Percentiles rank a stretch among this genome's conserved stretches.
Conservation (phyloP, 169 alveolate species). For the Eimeria brunetti region DNA sequence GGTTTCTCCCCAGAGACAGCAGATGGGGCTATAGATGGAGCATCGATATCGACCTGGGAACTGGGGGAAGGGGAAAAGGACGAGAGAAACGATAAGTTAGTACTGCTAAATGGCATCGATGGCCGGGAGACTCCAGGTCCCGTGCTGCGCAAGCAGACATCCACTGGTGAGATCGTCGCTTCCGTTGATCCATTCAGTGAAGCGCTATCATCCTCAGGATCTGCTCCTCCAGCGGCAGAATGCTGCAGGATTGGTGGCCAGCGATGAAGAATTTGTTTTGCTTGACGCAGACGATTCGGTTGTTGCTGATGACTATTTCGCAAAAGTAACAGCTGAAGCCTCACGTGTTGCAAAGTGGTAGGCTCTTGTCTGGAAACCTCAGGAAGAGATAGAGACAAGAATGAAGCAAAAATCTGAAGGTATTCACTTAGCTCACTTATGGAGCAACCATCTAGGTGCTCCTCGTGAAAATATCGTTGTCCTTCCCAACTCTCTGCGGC, state of each 20-base stretch:
- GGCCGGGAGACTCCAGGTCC: conserved; percentile 17
- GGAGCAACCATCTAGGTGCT: conserved; percentile 37
- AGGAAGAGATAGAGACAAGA: conserved; percentile 39
- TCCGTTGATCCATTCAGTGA: neutral
- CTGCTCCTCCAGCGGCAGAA: conserved; percentile 4
- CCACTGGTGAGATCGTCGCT: conserved; percentile 5
- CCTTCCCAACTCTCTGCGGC: conserved; percentile 63
- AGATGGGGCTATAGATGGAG: neutral
- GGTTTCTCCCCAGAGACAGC: neutral
- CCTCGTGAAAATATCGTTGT: conserved; percentile 26
- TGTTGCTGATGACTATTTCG: conserved; percentile 40
- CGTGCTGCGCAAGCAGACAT: neutral
- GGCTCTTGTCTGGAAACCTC: conserved; percentile 42
- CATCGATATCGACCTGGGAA: conserved; percentile 4
- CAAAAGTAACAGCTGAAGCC: conserved; percentile 48
- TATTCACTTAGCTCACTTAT: conserved; percentile 10
- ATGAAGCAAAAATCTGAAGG: conserved; percentile 22
- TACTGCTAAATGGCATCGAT: conserved; percentile 29
- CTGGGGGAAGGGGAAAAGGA: conserved; percentile 22
- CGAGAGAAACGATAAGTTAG: neutral
- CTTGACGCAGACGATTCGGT: neutral
- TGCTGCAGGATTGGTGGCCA: conserved; percentile 10
- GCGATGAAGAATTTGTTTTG: neutral
- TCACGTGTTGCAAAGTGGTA: conserved; percentile 34
- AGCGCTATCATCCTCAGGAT: neutral